Base-by-base conservation (phyloP, 2,329 filamentous ascomycete genomes). In the Aspergillus floridensis region DNA sequence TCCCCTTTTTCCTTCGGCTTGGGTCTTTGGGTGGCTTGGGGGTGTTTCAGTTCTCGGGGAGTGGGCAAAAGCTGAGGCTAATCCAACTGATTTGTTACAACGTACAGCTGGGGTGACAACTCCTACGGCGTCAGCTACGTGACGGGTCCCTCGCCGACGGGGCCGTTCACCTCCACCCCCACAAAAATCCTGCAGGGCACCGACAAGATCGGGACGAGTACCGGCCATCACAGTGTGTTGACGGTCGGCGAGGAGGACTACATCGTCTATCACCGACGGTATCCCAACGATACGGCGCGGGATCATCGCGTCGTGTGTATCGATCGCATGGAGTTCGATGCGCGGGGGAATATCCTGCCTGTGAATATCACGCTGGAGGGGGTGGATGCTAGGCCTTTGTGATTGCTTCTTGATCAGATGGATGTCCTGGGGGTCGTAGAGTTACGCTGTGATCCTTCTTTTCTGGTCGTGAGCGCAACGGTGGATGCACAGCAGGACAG, bases 241-340 rank as follows among this genome's bases (percentile, higher is more conserved):
- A 68, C 74, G 2, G 75, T 66, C 49, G 65, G 76, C 0, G 67
- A 77, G 19, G 74, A 78, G 16, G 79, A 76, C 66, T 80, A 80
- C 56, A 79, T 80, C 29, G 73, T 79, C 14, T 80, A 80, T 57
- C 81, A 82, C 64, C 79, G 80, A 1, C 75, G 77, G 1, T 77
- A 76, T 7, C 72, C 80, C 2, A 75, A 76, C 59, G 78, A 81
- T 50, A 76, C 72, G 1, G 74, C 76, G 56, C 76, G 75, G 35
- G 80, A 82, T 60, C 77, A 82, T 65, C 78, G 80, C 2, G 75
- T 78, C 16, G 68, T 79, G 2, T 79, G 79, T 35, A 81, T 82
- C 54, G 80, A 82, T 65, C 75, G 79, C 16, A 79, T 83, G 73
- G 72, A 77, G 61, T 82, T 82, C 61, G 74, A 79, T 59, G 70